Percentiles rank a stretch among this genome's conserved stretches.
phyloP scores from a whole-genome alignment of 257 asterid species.

The Schizonepeta tenuifolia region DNA sequence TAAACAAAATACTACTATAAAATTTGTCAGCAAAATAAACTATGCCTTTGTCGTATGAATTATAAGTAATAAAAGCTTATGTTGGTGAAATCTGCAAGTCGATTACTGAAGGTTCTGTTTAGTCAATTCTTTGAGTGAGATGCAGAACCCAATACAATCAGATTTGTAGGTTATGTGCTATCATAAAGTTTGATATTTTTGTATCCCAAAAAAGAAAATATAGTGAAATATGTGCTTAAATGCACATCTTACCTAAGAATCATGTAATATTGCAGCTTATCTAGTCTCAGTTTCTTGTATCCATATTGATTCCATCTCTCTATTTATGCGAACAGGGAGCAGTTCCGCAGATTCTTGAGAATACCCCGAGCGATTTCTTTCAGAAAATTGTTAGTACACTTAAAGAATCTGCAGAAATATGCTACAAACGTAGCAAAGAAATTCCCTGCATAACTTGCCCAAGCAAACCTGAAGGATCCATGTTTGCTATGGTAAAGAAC shows the following conservation, averaged over 20 bases:
- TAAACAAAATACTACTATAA: no score
- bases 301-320: not conserved
- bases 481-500: slow-evolving; percentile 75
- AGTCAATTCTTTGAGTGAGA: not conserved
- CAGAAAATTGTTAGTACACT: slow-evolving; percentile 48
- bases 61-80: no score
- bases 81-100: no score
- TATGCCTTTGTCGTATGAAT: no score
- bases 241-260: slow-evolving; percentile 7
- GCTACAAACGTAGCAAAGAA: slow-evolving; percentile 54
- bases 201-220: not conserved
- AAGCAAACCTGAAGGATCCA: slow-evolving; percentile 85
- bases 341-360: slow-evolving; percentile 55
- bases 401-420: slow-evolving; percentile 53
- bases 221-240: not conserved
- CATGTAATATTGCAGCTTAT: not conserved
- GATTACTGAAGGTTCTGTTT: no score
- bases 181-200: not conserved
- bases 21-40: no score
- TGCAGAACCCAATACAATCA: not conserved
- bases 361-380: slow-evolving; percentile 65
- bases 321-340: slow-evolving; percentile 60
- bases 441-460: slow-evolving; percentile 77
- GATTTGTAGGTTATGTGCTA: not conserved
- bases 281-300: not conserved